phyloP scores from a whole-genome alignment of 257 asterid genomes.

The Solanum lycopersicoides region DNA sequence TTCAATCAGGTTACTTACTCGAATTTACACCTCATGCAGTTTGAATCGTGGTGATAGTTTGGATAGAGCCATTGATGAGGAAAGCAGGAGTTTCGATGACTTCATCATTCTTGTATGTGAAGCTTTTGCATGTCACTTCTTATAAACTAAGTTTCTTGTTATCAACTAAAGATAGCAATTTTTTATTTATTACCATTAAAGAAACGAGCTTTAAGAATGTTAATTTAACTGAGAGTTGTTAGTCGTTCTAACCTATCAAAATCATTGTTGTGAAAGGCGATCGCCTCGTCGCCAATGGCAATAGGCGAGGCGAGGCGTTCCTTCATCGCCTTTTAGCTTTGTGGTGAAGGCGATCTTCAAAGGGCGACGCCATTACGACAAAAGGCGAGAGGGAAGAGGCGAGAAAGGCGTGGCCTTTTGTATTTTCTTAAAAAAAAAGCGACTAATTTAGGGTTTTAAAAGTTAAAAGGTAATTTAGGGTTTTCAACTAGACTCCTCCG shows the following conservation, averaged over 20 bases:
- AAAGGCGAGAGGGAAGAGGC: too few species aligned
- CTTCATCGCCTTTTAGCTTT: too few species aligned
- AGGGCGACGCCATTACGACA: too few species aligned
- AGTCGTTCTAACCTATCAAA: not conserved
- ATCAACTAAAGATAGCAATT: not conserved
- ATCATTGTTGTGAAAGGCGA: too few species aligned
- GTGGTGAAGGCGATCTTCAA: too few species aligned
- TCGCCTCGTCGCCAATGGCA: too few species aligned
- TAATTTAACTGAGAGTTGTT: not conserved
- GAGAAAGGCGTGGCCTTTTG: too few species aligned
- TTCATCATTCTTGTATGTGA: conserved; percentile 71
- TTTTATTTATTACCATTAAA: not conserved
- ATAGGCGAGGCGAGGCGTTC: too few species aligned
- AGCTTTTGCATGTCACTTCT: conserved; percentile 1
- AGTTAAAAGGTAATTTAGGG: too few species aligned
- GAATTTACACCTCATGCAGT: conserved; percentile 46
- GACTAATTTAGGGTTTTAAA: too few species aligned
- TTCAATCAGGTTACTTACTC: conserved; percentile 9
- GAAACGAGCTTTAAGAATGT: not conserved
- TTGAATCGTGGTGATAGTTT: conserved; percentile 50
- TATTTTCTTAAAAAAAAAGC: too few species aligned
- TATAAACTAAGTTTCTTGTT: not conserved
- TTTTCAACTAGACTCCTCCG: too few species aligned
- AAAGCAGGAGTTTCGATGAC: conserved; percentile 58
- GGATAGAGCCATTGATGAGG: conserved; percentile 60